Base-by-base conservation (phyloP, 108 stramenopile species). In the Nitzschia putrida region DNA sequence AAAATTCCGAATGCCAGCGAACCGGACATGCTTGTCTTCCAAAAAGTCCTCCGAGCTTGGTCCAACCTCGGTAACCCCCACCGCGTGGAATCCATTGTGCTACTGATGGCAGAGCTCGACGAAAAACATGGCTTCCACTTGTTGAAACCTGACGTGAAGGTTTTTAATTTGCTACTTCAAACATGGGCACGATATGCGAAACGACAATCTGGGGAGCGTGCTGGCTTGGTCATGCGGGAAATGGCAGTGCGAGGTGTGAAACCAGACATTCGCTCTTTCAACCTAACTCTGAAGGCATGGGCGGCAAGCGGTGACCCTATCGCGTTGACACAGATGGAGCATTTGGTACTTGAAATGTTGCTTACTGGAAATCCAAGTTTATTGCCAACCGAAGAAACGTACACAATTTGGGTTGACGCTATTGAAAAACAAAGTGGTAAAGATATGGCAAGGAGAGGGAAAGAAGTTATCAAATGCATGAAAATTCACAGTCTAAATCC, bases 391-490 rank as follows among this genome's bases (percentile, higher is more conserved):
- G 73, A 73, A 6, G 67, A 68, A 13, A 81, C 80, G 58, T 88
- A 83, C 73, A 80, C 74, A 20, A 69, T 72, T 6, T 82, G 85
- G 42, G 26, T 88, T 34, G 81, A 83, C 23, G 76, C 81, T 9
- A 85, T 83, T 66, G 73, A 79, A 18, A 71, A 67, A 65, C 72
- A 80, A 29, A 40, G 47, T 43, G 57, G 69, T 11, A 18, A 38
- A 5, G 61, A 60, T n/a, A 65, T 71, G 53, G 61, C 26, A 5
- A n/a, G 57, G 41, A 43, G 68, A 53, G 61, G 49, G 8, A 70
- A 63, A 43, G 76, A 71, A 44, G 61, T 77, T 20, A 8, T 71
- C 21, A 77, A 71, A 53, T 71, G 58, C 9, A 77, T 77, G 76
- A 77, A 71, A 45, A 71, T 77, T 53, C 76, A 77, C 44, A 57